These are phyloP conservation scores for Calocybe indica DNA, from an alignment of 768 basidiomycete genomes.

Conservation along the genomic window DNA sequence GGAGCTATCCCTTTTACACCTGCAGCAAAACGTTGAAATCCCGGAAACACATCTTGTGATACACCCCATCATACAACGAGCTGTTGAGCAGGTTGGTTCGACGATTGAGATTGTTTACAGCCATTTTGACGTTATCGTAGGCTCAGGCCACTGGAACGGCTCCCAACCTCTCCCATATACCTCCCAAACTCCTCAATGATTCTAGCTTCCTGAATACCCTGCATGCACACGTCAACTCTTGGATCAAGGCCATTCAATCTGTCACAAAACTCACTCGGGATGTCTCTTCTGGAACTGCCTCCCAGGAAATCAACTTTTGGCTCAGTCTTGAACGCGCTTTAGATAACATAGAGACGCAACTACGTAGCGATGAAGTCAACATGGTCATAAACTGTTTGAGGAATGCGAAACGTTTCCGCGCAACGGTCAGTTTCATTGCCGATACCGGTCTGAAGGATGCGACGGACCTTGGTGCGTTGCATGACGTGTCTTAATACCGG, in stretches of 20 bases:
- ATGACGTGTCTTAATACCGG: neutral
- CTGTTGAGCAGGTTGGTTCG: conserved; percentile 64
- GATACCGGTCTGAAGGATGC: conserved; percentile 97
- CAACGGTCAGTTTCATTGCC: conserved; percentile 95
- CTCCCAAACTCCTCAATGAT: conserved; percentile 73
- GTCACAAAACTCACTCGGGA: conserved; percentile 96
- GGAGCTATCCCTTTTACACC: conserved; percentile 86
- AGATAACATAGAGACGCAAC: conserved; percentile 88
- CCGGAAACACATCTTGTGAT: conserved; percentile 93
- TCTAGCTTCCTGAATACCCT: conserved; percentile 89
- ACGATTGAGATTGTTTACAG: too few relatives aligned
- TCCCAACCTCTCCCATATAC: conserved; percentile 74
- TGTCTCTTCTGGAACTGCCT: conserved; percentile 90
- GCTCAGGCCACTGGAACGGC: conserved; percentile 48
- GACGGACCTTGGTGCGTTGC: conserved; percentile 68
- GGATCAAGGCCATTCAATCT: conserved; percentile 97
- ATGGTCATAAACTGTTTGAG: conserved; percentile 92
- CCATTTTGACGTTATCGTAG: conserved; percentile 9
- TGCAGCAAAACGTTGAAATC: conserved; percentile 99
- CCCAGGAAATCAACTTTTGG: conserved; percentile 99
- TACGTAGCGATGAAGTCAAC: conserved; percentile 86
- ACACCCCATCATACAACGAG: conserved; percentile 83
- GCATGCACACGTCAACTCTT: conserved; percentile 90
- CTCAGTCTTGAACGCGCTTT: conserved; percentile 88
- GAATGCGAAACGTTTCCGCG: conserved; percentile 95